These are phyloP conservation scores for Knoxdaviesia proteae DNA, from an alignment of 2,329 filamentous ascomycete genomes.

Conservation along the genomic window DNA sequence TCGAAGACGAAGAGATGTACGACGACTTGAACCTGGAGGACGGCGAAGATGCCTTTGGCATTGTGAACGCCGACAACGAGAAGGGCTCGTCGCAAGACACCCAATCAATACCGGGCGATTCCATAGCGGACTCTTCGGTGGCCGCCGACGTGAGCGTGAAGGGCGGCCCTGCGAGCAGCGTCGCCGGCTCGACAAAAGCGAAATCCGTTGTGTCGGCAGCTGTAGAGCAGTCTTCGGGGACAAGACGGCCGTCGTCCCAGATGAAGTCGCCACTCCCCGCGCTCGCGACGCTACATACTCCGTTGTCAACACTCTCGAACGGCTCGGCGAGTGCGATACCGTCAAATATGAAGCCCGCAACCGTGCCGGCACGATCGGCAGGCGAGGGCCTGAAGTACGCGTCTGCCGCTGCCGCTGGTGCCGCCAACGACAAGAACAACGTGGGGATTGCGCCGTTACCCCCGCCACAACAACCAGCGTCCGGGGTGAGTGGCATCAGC, in stretches of 20 bases:
- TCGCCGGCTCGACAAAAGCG: no score
- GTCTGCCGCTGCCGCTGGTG: conserved; percentile 82
- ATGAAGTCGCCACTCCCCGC: conserved; percentile 89
- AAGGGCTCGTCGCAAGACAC: conserved; percentile 86
- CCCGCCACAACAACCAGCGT: conserved; percentile 51
- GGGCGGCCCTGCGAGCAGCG: no score
- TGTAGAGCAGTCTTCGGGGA: conserved; percentile 16
- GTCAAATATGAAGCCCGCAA: conserved; percentile 76
- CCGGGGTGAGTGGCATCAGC: conserved; percentile 18
- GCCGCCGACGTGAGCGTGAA: no score
- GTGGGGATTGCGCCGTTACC: conserved; percentile 87
- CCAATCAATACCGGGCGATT: conserved; percentile 77
- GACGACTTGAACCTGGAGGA: conserved; percentile 84
- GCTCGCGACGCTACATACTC: conserved; percentile 70
- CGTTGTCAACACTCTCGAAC: conserved; percentile 39
- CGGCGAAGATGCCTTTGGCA: conserved; percentile 73
- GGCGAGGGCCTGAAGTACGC: conserved; percentile 92
- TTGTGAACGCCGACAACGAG: conserved; percentile 54
- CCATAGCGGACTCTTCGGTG: conserved; percentile 25
- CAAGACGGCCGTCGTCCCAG: conserved; percentile 65
- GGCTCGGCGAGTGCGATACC: conserved; percentile 22
- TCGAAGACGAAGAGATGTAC: conserved; percentile 88
- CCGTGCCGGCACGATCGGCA: conserved; percentile 61
- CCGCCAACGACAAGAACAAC: conserved; percentile 68
- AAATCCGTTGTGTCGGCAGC: no score